These are phyloP conservation scores for Pharus latifolius DNA, from an alignment of 176 grass and related monocot species.

Conservation along the genomic window DNA sequence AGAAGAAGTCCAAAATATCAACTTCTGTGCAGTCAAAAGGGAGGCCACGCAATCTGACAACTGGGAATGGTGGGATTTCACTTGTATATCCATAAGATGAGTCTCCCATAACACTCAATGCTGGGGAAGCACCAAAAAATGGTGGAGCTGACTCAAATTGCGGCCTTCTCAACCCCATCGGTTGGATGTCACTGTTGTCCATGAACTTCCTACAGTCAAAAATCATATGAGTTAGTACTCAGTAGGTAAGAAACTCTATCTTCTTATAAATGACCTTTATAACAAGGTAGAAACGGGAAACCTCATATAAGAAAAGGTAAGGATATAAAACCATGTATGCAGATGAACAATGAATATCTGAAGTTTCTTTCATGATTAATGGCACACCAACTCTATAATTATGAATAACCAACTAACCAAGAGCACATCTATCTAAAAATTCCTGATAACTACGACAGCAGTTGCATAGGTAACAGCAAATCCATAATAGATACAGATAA, in stretches of 20 bases:
- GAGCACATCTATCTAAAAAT: no score
- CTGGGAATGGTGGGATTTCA: constrained; percentile 26
- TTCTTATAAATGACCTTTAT: background rate
- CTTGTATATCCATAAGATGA: constrained; percentile 14
- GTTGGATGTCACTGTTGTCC: background rate
- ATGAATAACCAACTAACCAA: no score
- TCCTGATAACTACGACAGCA: no score
- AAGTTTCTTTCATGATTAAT: no score
- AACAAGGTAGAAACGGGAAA: no score
- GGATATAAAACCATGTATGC: no score
- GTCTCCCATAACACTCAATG: background rate
- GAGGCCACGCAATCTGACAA: constrained; percentile 32
- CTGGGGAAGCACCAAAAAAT: background rate
- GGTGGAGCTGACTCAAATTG: background rate
- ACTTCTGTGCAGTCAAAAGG: constrained; percentile 36
- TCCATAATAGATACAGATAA: no score
- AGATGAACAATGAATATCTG: no score
- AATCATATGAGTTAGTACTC: background rate
- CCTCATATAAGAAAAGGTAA: no score
- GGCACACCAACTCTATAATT: no score
- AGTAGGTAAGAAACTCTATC: background rate
- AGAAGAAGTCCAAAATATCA: constrained; percentile 34
- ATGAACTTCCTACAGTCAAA: background rate
- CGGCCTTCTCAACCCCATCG: background rate
- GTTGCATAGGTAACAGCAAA: no score